Evolutionary conservation across 805 yeast species (phyloP).

Genomic region (Myxozyma kluyveri): DNA sequence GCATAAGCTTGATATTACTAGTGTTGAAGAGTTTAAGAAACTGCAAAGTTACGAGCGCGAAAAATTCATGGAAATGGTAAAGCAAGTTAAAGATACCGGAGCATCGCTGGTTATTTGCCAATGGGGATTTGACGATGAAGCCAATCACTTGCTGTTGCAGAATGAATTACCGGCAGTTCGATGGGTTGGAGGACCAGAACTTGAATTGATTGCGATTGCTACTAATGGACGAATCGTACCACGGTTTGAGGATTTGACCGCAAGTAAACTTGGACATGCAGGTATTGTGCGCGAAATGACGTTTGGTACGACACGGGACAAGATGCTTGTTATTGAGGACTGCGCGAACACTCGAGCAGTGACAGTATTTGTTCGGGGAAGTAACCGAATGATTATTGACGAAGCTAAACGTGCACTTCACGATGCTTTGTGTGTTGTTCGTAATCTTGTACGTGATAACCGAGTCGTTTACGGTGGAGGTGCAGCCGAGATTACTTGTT

Average conservation of each 20-base stretch:
- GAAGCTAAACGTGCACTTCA: slow-evolving; percentile 96
- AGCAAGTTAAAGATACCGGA: slow-evolving; percentile 79
- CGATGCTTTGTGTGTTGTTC: slow-evolving; percentile 94
- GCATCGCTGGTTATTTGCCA: slow-evolving; percentile 97
- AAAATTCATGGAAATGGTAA: slow-evolving; percentile 87
- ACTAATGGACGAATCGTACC: slow-evolving; percentile 97
- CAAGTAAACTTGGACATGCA: slow-evolving; percentile 82
- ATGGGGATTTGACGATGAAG: slow-evolving; percentile 99
- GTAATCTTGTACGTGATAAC: slow-evolving; percentile 87
- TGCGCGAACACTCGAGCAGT: slow-evolving; percentile 84
- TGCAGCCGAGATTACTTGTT: slow-evolving; percentile 93
- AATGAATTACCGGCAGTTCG: slow-evolving; percentile 92
- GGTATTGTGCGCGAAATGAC: slow-evolving; percentile 82
- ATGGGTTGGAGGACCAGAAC: slow-evolving; percentile 98
- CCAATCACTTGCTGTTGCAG: slow-evolving; percentile 84
- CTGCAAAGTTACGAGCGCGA: slow-evolving; percentile 90
- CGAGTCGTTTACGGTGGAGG: slow-evolving; percentile 99
- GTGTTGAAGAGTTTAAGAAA: slow-evolving; percentile 90
- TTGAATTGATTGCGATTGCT: slow-evolving; percentile 79
- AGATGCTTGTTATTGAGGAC: slow-evolving; percentile 92
- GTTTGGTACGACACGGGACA: slow-evolving; percentile 94
- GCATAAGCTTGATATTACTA: slow-evolving; percentile 88
- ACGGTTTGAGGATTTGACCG: slow-evolving; percentile 84
- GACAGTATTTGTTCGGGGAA: slow-evolving; percentile 90
- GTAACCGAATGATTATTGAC: slow-evolving; percentile 96